Evolutionary conservation across 768 basidiomycete genomes (phyloP), one percentile per base, ranked within the genome.

Genomic region (Dioszegia aurantiaca): DNA sequence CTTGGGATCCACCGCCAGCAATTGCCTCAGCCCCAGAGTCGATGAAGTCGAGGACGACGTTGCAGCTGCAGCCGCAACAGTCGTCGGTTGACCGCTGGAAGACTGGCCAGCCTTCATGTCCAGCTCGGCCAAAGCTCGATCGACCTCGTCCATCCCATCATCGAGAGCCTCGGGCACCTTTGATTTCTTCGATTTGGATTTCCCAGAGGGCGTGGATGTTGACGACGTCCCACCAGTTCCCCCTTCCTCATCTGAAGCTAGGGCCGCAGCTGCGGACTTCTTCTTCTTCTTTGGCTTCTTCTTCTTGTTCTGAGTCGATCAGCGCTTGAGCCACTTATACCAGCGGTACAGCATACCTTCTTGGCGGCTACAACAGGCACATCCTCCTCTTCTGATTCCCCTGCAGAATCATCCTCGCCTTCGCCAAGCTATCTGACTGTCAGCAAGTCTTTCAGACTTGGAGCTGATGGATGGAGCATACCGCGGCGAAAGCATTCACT

Each of bases 41-140:
- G 36, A 58, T n/a, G 75, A 67, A 3, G 63, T 55, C 21, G 68
- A 46, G 6, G 48, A 27, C 4, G 63, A 56, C 23, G 68, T 53
- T 5, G 49, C 36, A 5, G 36, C 55, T 28, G 62, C 58, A 42
- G 68, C 57, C 10, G 54, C 55, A 24, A 48, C 44, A 63, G 33
- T 63, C 39, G 19, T 56, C 62, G 17, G 58, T 58, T n/a, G n/a
- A n/a, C n/a, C n/a, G 46, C 68, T 64, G 33, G 36, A 16, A 33
- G 51, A 36, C 55, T 55, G 26, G 16, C 39, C 77, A 51, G 53
- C 88, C 88, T 89, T 86, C 47, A 85, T 60, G 1, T 87, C 85
- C n/a, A 97, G 80, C 67, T 95, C 90, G 1, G 86, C 87, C 10
- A 97, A 80, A 0, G 86, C 91, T 54, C 83, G 80, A 65, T 95